Percentiles rank a stretch among this genome's conserved stretches.
Evolutionary conservation across 371 early-diverging fungal genomes (phyloP).

Genomic region (Lichtheimia ornata): DNA sequence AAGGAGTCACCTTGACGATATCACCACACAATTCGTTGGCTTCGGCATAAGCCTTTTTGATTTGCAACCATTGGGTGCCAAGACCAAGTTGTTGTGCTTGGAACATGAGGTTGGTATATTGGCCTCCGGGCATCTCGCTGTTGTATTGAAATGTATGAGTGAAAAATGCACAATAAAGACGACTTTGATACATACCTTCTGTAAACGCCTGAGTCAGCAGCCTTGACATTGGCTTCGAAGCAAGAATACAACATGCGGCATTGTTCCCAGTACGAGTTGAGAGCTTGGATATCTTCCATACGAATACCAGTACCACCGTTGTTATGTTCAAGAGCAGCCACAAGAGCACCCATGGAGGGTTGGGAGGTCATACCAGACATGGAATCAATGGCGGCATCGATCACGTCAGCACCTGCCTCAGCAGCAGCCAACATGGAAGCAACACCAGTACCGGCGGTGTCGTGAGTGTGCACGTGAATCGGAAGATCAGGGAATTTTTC

Average conservation of each 20-base stretch:
- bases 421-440: conserved; percentile 95
- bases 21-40: conserved; percentile 94
- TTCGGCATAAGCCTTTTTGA: conserved; percentile 88
- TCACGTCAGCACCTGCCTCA: conserved; percentile 91
- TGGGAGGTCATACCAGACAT: conserved; percentile 96
- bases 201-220: conserved; percentile 90
- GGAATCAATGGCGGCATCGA: conserved; percentile 90
- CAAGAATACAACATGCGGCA: conserved; percentile 90
- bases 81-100: conserved; percentile 92
- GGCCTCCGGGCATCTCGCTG: conserved; percentile 98
- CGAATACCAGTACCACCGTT: conserved; percentile 81
- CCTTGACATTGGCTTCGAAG: conserved; percentile 90
- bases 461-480: conserved; percentile 96
- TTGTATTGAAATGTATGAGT: too few species aligned
- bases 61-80: conserved; percentile 90
- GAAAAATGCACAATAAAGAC: too few species aligned
- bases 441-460: conserved; percentile 96
- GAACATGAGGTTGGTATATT: conserved; percentile 97
- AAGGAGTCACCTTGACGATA: conserved; percentile 96
- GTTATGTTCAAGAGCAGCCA: conserved; percentile 79
- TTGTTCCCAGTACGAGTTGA: conserved; percentile 97
- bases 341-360: conserved; percentile 95
- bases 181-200: too few species aligned
- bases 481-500: conserved; percentile 86
- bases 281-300: conserved; percentile 70